Percentiles rank a stretch among this genome's conserved stretches.
Evolutionary conservation across 169 alveolate genomes (phyloP).

Genomic region (Plasmodium relictum): DNA sequence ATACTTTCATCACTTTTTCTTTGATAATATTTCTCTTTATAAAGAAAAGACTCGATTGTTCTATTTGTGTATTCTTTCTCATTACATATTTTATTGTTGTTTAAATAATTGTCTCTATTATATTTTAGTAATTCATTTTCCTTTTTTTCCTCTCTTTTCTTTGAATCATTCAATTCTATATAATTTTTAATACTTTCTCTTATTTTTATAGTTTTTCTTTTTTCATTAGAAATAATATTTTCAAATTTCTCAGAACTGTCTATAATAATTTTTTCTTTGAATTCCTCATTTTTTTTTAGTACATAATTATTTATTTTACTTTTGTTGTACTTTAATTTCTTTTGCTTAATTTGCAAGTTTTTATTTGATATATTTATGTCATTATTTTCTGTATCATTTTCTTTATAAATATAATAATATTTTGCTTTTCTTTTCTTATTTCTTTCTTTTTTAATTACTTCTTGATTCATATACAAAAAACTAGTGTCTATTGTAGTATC

Average conservation of each 20-base stretch:
- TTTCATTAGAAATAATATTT: conserved; percentile 20
- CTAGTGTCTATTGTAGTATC: conserved; percentile 35
- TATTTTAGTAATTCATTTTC: neutral
- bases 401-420: no score
- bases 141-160: neutral
- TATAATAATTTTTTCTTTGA: conserved; percentile 37
- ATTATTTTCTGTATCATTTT: neutral
- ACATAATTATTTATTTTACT: conserved; percentile 29
- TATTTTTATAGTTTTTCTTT: conserved; percentile 31
- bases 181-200: conserved; percentile 43
- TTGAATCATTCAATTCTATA: conserved; percentile 36
- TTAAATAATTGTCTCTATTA: neutral
- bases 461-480: conserved; percentile 41
- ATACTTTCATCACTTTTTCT: conserved; percentile 3
- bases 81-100: neutral
- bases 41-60: conserved; percentile 5
- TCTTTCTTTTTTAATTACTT: neutral
- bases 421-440: neutral
- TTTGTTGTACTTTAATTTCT: neutral
- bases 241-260: conserved; percentile 51
- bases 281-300: conserved; percentile 4
- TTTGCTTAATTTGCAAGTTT: neutral
- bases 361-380: neutral
- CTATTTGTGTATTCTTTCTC: neutral
- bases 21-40: conserved; percentile 31